phyloP scores from a whole-genome alignment of 2,329 filamentous ascomycete genomes.

The Aureobasidium sp. region DNA sequence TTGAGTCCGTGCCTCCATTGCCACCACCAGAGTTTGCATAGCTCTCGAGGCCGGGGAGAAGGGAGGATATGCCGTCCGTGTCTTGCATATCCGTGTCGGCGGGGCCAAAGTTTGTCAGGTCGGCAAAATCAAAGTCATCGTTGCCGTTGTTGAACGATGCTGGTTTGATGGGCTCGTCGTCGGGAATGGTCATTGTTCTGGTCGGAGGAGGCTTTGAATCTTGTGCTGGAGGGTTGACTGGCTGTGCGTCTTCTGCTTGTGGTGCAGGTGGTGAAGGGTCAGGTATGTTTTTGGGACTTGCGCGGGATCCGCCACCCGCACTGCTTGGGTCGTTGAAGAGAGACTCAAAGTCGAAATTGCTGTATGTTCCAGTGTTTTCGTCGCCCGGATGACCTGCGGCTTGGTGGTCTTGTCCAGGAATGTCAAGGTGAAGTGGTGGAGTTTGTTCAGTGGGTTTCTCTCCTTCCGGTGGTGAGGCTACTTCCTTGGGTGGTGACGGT shows the following conservation, averaged over 20 bases:
- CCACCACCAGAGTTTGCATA: conserved; percentile 29
- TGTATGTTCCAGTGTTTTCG: conserved; percentile 19
- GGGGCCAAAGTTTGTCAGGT: conserved; percentile 22
- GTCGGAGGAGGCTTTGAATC: neutral
- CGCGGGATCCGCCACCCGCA: conserved; percentile 19
- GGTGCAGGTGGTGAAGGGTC: neutral
- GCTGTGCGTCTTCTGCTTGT: neutral
- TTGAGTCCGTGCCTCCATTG: neutral
- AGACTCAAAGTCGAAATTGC: conserved; percentile 29
- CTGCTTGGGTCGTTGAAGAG: conserved; percentile 28
- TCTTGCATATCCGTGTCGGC: conserved; percentile 19
- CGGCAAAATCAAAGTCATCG: conserved; percentile 16
- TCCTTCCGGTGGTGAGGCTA: neutral
- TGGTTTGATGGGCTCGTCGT: neutral
- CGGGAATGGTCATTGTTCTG: neutral
- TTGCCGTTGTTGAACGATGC: neutral
- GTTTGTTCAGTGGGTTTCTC: neutral
- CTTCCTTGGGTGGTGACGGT: conserved; percentile 4
- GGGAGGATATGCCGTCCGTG: conserved; percentile 29
- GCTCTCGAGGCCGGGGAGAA: conserved; percentile 36
- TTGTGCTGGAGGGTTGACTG: neutral
- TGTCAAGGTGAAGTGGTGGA: conserved; percentile 6
- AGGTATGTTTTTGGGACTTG: conserved; percentile 11
- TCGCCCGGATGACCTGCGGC: conserved; percentile 8
- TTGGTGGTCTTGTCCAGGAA: conserved; percentile 12